A percentile compares a stretch with the other conserved stretches of the same genome.
These are phyloP conservation scores for Tieghemiomyces parasiticus DNA, from an alignment of 192 early-diverging fungal species.

Conservation along the genomic window DNA sequence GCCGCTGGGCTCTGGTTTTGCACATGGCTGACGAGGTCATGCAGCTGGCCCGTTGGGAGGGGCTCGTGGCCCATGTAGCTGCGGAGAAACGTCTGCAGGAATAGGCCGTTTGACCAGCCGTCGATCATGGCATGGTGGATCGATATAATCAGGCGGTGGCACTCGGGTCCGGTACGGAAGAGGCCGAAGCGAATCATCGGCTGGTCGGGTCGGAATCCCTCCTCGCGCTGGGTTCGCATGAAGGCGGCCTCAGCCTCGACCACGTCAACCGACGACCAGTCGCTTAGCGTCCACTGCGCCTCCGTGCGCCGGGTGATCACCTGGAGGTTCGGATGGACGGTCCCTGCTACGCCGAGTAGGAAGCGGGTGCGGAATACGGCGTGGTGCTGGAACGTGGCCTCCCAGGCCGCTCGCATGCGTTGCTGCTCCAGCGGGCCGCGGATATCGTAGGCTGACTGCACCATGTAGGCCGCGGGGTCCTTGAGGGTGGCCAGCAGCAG, in stretches of 20 bases:
- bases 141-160: too few relatives aligned
- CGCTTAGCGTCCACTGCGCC: neutral
- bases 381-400: neutral
- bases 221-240: neutral
- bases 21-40: neutral
- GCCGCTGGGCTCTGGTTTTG: neutral
- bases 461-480: constrained; percentile 7
- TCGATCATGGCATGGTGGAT: too few relatives aligned
- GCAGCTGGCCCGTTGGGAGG: neutral
- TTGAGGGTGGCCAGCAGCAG: neutral
- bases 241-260: neutral
- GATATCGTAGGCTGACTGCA: neutral
- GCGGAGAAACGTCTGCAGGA: too few relatives aligned
- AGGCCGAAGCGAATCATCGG: too few relatives aligned
- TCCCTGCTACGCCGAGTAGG: neutral
- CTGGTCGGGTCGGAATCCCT: too few relatives aligned
- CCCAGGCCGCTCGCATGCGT: neutral
- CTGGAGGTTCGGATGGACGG: neutral
- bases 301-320: neutral
- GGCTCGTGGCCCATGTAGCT: neutral
- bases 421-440: neutral
- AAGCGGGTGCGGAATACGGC: constrained; percentile 4
- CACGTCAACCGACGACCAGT: neutral
- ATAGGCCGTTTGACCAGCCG: too few relatives aligned
- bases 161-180: too few relatives aligned